phyloP scores from a whole-genome alignment of 176 grass and related monocot genomes.

The Leersia perrieri region DNA sequence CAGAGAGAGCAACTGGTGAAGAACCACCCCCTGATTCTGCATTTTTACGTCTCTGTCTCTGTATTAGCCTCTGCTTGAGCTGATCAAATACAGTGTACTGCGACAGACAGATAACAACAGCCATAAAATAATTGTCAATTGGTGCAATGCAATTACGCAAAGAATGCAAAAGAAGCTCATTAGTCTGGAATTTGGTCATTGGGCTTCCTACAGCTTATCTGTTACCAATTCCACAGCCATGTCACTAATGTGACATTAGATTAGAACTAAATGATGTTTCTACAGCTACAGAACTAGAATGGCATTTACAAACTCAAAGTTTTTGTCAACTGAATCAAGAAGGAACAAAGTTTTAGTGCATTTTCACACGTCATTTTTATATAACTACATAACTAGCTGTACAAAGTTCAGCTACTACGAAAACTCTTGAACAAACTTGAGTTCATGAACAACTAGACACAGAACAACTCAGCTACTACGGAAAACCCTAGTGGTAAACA shows the following conservation, averaged over 20 bases:
- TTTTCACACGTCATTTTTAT: background rate
- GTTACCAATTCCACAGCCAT: background rate
- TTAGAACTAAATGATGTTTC: background rate
- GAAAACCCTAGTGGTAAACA: too few relatives aligned
- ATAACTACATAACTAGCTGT: background rate
- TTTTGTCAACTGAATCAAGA: slow-evolving; percentile 1
- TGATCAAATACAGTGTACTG: slow-evolving; percentile 99
- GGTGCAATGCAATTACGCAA: background rate
- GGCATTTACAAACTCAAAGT: background rate
- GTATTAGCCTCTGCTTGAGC: slow-evolving; percentile 70
- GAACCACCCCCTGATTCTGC: slow-evolving; percentile 32
- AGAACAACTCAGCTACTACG: too few relatives aligned
- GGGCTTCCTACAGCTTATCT: background rate
- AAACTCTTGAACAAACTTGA: background rate
- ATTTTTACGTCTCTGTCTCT: slow-evolving; percentile 38
- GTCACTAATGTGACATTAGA: background rate
- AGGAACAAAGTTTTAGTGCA: background rate
- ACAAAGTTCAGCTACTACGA: background rate
- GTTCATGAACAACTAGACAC: too few relatives aligned
- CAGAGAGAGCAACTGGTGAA: slow-evolving; percentile 77
- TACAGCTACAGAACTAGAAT: slow-evolving; percentile 18
- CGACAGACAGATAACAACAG: slow-evolving; percentile 8
- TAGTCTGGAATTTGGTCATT: background rate
- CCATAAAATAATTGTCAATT: slow-evolving; percentile 5
- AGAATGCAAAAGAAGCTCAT: background rate